Evolutionary conservation across 257 asterid genomes (phyloP), one percentile per base, ranked within the genome.

Genomic region (Rauvolfia tetraphylla): DNA sequence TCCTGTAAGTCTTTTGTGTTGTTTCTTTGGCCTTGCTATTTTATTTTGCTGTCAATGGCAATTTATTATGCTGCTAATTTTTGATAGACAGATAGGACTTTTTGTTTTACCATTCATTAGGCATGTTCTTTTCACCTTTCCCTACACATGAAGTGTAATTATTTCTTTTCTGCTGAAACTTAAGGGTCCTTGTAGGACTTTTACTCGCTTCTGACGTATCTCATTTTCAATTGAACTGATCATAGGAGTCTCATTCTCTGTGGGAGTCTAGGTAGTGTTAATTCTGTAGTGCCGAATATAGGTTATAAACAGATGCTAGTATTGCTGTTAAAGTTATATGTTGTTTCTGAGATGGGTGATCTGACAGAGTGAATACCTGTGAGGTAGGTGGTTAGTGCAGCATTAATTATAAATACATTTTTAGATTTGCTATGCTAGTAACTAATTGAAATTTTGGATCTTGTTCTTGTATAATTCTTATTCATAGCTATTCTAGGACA

Each of bases 1-100:
- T 87, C 99, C 99, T 75, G 99, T 95, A 87, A 87, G 98, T 91
- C 76, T 54, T 49, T 76, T 68, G 68, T 58, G 34, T 79, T 74
- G 74, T 65, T 75, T 73, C 56, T 73, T 66, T 71, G 34, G 51
- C 68, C 69, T 38, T 78, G 29, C 73, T 41, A 49, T 42, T 65
- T 75, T 54, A 67, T n/a, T 58, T 63, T 36, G 34, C 39, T 18
- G 29, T 57, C 39, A 34, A 59, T 68, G 27, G 15, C n/a, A 15
- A 17, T 42, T 18, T 31, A 4, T 66, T 56, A 13, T 33, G 39
- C 9, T 76, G 39, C 22, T 22, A 14, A 3, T 49, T 58, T 56
- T n/a, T 48, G 41, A 23, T 39, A 53, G 1, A 39, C 25, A 62
- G 12, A 75, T 18, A 42, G 42, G 65, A 31, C 39, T 2, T 46